Conservation (phyloP, 345 rosid species). For the Aurinia saxatilis region DNA sequence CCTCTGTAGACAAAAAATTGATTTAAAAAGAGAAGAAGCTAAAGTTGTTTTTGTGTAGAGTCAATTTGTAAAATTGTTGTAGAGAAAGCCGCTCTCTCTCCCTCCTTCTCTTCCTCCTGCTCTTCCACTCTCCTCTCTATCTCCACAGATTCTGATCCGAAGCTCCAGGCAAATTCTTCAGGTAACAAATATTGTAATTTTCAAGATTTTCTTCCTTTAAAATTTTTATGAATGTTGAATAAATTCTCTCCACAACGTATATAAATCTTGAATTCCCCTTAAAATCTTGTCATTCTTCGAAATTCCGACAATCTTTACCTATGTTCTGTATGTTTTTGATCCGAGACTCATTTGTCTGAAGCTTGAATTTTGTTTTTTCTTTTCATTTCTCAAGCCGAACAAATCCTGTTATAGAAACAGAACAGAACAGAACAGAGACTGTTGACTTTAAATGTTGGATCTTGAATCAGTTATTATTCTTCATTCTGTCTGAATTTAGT, state of each 20-base stretch:
- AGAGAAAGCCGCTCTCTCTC: slow-evolving; percentile 19
- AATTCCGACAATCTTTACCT: slow-evolving; percentile 9
- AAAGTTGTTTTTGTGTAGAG: background rate
- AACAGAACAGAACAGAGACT: slow-evolving; percentile 24
- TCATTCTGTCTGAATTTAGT: background rate
- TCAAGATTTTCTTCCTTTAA: background rate
- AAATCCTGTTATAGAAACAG: slow-evolving; percentile 4
- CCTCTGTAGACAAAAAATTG: background rate
- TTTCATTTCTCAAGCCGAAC: background rate
- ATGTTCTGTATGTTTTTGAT: background rate
- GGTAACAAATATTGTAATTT: slow-evolving; percentile 2
- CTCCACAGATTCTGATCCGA: slow-evolving; percentile 1
- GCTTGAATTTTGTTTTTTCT: background rate
- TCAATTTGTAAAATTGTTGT: slow-evolving; percentile 1
- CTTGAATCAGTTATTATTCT: background rate
- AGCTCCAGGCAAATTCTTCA: background rate
- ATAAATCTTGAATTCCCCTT: background rate
- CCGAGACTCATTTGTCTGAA: background rate
- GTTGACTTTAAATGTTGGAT: slow-evolving; percentile 17
- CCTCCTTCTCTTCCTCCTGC: slow-evolving; percentile 1
- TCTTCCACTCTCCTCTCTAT: slow-evolving; percentile 20
- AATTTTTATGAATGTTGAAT: background rate
- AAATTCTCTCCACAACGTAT: background rate
- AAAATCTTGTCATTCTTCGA: background rate
- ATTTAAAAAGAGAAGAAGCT: too few relatives aligned